These are phyloP conservation scores for Podospora bellae-mahoneyi DNA, from an alignment of 495 filamentous ascomycete species.

Conservation along the genomic window DNA sequence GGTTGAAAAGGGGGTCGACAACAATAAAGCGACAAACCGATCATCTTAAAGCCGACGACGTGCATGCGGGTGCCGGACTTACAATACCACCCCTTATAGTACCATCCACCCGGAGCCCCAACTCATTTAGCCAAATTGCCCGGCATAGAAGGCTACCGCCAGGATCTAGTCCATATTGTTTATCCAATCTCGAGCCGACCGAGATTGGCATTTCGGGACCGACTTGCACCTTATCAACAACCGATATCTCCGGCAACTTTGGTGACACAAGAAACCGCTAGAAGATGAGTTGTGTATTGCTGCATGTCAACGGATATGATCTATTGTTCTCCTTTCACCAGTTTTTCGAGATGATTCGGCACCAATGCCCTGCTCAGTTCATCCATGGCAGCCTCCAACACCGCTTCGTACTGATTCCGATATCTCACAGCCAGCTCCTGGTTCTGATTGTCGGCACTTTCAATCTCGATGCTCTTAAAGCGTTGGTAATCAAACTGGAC, in stretches of 20 bases:
- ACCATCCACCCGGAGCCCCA: neutral
- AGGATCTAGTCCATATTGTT: neutral
- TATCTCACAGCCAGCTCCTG: constrained; percentile 43
- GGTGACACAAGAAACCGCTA: neutral
- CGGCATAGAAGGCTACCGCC: neutral
- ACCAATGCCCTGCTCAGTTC: neutral
- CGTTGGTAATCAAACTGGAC: constrained; percentile 27
- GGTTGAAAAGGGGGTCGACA: neutral
- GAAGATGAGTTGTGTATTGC: neutral
- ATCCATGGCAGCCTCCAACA: constrained; percentile 29
- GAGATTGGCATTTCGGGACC: neutral
- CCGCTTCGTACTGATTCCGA: constrained; percentile 40
- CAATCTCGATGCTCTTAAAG: constrained; percentile 35
- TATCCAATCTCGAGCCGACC: neutral
- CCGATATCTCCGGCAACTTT: neutral
- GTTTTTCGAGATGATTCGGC: neutral
- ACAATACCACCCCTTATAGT: neutral
- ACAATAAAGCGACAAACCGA: neutral
- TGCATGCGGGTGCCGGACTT: neutral
- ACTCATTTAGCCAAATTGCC: neutral
- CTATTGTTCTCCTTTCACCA: neutral
- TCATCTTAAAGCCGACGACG: neutral
- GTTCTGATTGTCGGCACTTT: constrained; percentile 34
- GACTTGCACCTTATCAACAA: neutral
- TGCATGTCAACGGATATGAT: neutral